A percentile compares a stretch with the other conserved stretches of the same genome.
phyloP scores from a whole-genome alignment of 352 stramenopile genomes.

The Pythium insidiosum region DNA sequence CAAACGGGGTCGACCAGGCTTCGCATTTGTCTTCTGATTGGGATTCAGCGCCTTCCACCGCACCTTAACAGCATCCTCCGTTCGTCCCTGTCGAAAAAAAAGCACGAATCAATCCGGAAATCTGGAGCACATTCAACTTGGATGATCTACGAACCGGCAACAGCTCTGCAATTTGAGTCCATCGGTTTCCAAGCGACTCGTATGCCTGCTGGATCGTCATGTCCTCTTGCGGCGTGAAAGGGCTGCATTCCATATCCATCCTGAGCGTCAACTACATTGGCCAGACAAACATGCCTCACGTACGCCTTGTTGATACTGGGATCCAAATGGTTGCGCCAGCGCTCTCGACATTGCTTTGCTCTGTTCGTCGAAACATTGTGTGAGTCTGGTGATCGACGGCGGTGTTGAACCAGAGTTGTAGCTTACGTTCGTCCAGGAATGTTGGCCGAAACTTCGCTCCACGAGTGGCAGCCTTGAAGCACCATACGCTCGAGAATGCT shows the following conservation, averaged over 20 bases:
- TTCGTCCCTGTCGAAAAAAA: too few relatives aligned
- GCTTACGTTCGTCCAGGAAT: slow-evolving; percentile 72
- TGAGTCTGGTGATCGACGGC: background rate
- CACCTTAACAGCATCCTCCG: slow-evolving; percentile 75
- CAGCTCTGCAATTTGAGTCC: slow-evolving; percentile 89
- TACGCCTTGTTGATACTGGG: slow-evolving; percentile 87
- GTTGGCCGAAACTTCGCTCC: slow-evolving; percentile 61
- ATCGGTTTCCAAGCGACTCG: slow-evolving; percentile 90
- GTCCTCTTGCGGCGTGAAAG: slow-evolving; percentile 90
- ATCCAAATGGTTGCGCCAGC: slow-evolving; percentile 95
- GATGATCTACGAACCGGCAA: too few relatives aligned
- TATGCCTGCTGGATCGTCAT: slow-evolving; percentile 89
- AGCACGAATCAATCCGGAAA: too few relatives aligned
- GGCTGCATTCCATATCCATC: slow-evolving; percentile 17
- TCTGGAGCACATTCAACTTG: too few relatives aligned
- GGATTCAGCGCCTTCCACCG: slow-evolving; percentile 79
- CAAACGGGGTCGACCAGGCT: slow-evolving; percentile 60
- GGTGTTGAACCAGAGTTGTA: background rate
- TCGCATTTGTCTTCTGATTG: slow-evolving; percentile 67
- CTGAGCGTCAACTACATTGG: too few relatives aligned
- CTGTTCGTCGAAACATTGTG: slow-evolving; percentile 27
- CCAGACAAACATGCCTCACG: too few relatives aligned
- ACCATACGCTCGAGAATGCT: slow-evolving; percentile 28
- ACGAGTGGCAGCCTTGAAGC: slow-evolving; percentile 31
- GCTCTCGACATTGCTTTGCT: slow-evolving; percentile 93